Percentiles rank a stretch among this genome's conserved stretches.
Conservation (phyloP, 2,329 filamentous ascomycete species). For the Verticillium longisporum region DNA sequence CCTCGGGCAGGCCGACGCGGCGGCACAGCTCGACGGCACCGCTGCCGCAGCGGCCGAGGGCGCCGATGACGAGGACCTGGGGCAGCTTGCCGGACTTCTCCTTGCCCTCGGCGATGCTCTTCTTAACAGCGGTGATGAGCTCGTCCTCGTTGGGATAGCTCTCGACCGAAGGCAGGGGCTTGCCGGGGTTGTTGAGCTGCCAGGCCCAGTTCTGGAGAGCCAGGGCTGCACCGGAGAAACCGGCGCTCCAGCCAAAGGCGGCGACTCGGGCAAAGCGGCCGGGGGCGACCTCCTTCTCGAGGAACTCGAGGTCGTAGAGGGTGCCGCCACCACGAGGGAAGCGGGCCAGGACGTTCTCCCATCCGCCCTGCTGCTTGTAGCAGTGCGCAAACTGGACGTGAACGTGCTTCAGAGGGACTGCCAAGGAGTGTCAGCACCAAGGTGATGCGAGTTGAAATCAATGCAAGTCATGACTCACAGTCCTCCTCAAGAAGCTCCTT, state of each 20-base stretch:
- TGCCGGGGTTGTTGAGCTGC: constrained; percentile 66
- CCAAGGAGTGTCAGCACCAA: background rate
- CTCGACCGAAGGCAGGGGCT: constrained; percentile 59
- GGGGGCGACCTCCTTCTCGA: constrained; percentile 54
- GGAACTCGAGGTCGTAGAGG: constrained; percentile 82
- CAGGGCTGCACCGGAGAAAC: constrained; percentile 67
- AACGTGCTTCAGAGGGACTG: constrained; percentile 62
- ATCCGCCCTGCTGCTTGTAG: constrained; percentile 68
- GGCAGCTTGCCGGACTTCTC: constrained; percentile 63
- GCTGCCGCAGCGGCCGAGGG: constrained; percentile 72
- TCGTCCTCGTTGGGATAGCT: constrained; percentile 68
- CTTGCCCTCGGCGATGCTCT: constrained; percentile 58
- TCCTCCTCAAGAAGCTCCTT: constrained; percentile 73
- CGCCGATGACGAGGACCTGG: constrained; percentile 77
- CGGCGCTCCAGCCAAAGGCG: constrained; percentile 68
- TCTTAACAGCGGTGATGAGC: constrained; percentile 68
- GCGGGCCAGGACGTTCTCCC: constrained; percentile 71
- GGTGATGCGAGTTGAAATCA: background rate
- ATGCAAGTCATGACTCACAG: constrained; percentile 30
- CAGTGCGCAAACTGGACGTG: constrained; percentile 68
- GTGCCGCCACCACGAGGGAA: constrained; percentile 71
- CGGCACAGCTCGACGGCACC: constrained; percentile 77
- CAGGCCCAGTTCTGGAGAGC: constrained; percentile 77
- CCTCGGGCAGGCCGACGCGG: constrained; percentile 63
- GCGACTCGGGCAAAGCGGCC: constrained; percentile 59